Percentiles rank a stretch among this genome's conserved stretches.
These are phyloP conservation scores for Capsella bursapastoris DNA, from an alignment of 345 rosid genomes.

Conservation along the genomic window DNA sequence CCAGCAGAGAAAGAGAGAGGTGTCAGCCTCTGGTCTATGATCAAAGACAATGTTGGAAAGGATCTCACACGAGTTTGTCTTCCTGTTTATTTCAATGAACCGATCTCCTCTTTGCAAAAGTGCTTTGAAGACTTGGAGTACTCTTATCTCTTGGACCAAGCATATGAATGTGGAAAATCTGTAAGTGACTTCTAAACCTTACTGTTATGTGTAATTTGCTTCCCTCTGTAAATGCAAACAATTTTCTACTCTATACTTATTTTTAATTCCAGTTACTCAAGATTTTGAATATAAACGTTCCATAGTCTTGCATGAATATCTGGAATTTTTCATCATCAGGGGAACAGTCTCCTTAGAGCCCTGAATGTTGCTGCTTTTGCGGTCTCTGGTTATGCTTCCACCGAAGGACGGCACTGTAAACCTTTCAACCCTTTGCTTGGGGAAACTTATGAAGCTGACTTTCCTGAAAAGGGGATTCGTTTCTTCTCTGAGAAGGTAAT, in stretches of 20 bases:
- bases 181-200: conserved; percentile 53
- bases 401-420: conserved; percentile 93
- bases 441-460: conserved; percentile 97
- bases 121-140: conserved; percentile 97
- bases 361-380: conserved; percentile 96
- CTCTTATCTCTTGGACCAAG: conserved; percentile 87
- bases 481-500: conserved; percentile 98
- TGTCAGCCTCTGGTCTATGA: conserved; percentile 99
- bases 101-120: conserved; percentile 96
- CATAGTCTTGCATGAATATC: conserved; percentile 58
- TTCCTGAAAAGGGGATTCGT: conserved; percentile 86
- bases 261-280: neutral
- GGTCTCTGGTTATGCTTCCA: conserved; percentile 93
- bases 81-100: conserved; percentile 98
- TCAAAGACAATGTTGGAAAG: conserved; percentile 98
- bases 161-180: conserved; percentile 76
- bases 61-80: conserved; percentile 97
- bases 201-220: neutral
- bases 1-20: conserved; percentile 97
- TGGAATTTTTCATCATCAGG: conserved; percentile 54
- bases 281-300: conserved; percentile 7
- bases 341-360: conserved; percentile 72
- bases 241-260: neutral
- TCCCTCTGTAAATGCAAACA: conserved; percentile 20
- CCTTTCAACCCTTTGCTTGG: conserved; percentile 97